phyloP scores from a whole-genome alignment of 805 yeast species.

The Saccharomycopsis lassenensis region DNA sequence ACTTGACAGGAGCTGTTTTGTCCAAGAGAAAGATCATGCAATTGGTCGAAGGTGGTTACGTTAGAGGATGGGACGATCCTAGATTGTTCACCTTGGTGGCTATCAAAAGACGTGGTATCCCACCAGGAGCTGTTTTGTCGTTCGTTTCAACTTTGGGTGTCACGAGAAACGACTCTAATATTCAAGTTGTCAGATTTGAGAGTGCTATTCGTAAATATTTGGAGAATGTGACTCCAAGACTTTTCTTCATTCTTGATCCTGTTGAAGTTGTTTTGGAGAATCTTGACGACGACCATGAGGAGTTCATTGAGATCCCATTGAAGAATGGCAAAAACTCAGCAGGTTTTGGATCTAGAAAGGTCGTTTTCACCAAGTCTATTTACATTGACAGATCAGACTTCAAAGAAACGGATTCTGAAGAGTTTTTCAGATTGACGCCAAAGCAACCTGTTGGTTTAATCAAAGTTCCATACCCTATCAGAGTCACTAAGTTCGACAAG shows the following conservation, averaged over 20 bases:
- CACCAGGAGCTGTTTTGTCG: slow-evolving; percentile 93
- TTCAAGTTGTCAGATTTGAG: slow-evolving; percentile 85
- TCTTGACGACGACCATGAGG: slow-evolving; percentile 62
- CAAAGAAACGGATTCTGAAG: slow-evolving; percentile 48
- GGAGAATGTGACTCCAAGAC: slow-evolving; percentile 86
- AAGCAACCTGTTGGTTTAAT: slow-evolving; percentile 91
- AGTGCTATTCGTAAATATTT: slow-evolving; percentile 76
- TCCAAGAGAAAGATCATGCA: slow-evolving; percentile 94
- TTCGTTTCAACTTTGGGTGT: slow-evolving; percentile 95
- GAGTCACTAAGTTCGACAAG: slow-evolving; percentile 59
- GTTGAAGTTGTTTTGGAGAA: slow-evolving; percentile 75
- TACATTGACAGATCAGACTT: slow-evolving; percentile 87
- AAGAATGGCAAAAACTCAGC: slow-evolving; percentile 69
- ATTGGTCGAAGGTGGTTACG: slow-evolving; percentile 69
- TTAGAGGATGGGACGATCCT: slow-evolving; percentile 98
- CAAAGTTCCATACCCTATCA: slow-evolving; percentile 77
- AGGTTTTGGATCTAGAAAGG: slow-evolving; percentile 51
- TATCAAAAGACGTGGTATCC: slow-evolving; percentile 93
- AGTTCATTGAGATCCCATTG: slow-evolving; percentile 68
- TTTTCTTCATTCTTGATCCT: slow-evolving; percentile 89
- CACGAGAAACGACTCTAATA: slow-evolving; percentile 85
- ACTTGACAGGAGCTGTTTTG: slow-evolving; percentile 86
- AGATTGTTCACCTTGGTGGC: slow-evolving; percentile 91
- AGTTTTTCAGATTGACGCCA: slow-evolving; percentile 89
- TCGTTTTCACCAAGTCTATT: slow-evolving; percentile 66